phyloP scores from a whole-genome alignment of 2,329 filamentous ascomycete genomes.

The Tolypocladium sp. region DNA sequence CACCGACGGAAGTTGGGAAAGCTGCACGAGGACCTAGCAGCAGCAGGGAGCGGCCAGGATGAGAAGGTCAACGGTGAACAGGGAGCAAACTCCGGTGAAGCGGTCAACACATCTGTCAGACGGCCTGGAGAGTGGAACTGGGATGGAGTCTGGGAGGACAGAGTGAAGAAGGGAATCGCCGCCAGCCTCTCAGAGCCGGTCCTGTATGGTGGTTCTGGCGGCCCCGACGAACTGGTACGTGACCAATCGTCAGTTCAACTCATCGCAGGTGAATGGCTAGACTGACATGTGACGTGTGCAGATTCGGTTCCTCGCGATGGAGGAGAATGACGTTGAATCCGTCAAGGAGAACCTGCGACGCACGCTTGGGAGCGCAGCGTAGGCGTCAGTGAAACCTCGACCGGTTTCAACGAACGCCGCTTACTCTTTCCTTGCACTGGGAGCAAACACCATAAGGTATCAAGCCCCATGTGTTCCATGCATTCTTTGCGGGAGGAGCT shows the following conservation, averaged over 20 bases:
- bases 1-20: slow-evolving; percentile 40
- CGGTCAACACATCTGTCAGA: slow-evolving; percentile 4
- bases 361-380: slow-evolving; percentile 30
- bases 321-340: slow-evolving; percentile 46
- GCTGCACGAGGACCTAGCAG: slow-evolving; percentile 9
- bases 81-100: background rate
- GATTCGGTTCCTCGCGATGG: slow-evolving; percentile 60
- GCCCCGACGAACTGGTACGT: slow-evolving; percentile 63
- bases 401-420: background rate
- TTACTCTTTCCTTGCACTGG: background rate
- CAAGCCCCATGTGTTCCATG: background rate
- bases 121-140: slow-evolving; percentile 85
- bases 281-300: slow-evolving; percentile 15
- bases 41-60: background rate
- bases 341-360: slow-evolving; percentile 50
- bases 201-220: slow-evolving; percentile 58
- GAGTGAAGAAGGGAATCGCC: slow-evolving; percentile 71
- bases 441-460: background rate
- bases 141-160: slow-evolving; percentile 93
- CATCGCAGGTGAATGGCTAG: too few species aligned
- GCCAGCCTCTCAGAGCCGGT: slow-evolving; percentile 70
- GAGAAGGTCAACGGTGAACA: background rate
- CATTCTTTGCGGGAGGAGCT: background rate
- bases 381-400: background rate
- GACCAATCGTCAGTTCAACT: too few species aligned